phyloP scores from a whole-genome alignment of 352 stramenopile genomes.

The Phytophthora pinifolia region DNA sequence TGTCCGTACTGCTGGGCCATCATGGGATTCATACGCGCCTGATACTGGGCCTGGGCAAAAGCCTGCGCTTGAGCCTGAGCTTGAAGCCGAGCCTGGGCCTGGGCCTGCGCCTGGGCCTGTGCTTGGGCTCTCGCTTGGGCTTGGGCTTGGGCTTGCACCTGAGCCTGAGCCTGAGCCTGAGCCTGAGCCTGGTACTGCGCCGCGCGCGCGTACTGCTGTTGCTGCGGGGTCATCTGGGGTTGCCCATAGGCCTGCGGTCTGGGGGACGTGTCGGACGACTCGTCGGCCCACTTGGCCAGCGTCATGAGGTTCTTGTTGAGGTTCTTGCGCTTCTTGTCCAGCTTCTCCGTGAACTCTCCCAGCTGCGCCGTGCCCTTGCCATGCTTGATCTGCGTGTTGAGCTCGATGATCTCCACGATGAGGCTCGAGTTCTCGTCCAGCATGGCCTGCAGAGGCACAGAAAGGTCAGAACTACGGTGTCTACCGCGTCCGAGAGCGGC shows the following conservation, averaged over 20 bases:
- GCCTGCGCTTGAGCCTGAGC: slow-evolving; percentile 40
- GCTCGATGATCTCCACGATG: slow-evolving; percentile 88
- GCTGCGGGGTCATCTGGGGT: slow-evolving; percentile 34
- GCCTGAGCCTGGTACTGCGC: slow-evolving; percentile 31
- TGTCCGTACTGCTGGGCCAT: slow-evolving; percentile 30
- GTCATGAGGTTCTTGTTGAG: slow-evolving; percentile 92
- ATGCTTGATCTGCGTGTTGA: slow-evolving; percentile 89
- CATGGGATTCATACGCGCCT: slow-evolving; percentile 64
- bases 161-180: slow-evolving; percentile 24
- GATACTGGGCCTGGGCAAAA: slow-evolving; percentile 60
- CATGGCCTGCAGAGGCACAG: slow-evolving; percentile 52
- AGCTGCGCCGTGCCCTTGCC: slow-evolving; percentile 75
- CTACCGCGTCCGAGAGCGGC: neutral
- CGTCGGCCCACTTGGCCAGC: slow-evolving; percentile 86
- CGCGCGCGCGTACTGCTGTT: slow-evolving; percentile 34
- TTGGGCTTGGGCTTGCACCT: slow-evolving; percentile 27
- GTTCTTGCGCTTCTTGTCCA: slow-evolving; percentile 89
- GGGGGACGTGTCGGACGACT: slow-evolving; percentile 71
- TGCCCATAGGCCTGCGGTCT: slow-evolving; percentile 35
- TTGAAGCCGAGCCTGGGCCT: slow-evolving; percentile 32
- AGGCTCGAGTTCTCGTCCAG: slow-evolving; percentile 86
- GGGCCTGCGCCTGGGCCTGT: slow-evolving; percentile 30
- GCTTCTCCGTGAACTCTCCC: slow-evolving; percentile 79
- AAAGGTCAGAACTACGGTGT: neutral
- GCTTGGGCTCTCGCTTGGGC: slow-evolving; percentile 22